phyloP scores from a whole-genome alignment of 306 rosid species.

The Lagenaria siceraria region DNA sequence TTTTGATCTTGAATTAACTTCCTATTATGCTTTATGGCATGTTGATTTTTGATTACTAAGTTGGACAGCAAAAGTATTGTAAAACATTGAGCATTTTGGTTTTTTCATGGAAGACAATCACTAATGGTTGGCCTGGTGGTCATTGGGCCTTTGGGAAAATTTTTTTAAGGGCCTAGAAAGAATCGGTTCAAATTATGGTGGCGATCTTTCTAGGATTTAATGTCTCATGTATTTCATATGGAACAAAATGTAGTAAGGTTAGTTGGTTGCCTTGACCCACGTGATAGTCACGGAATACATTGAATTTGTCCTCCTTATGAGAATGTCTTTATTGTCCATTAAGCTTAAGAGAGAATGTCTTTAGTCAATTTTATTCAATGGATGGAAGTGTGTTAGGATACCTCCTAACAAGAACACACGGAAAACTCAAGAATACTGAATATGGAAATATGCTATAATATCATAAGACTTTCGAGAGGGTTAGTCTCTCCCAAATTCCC shows the following conservation, averaged over 20 bases:
- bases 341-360: neutral
- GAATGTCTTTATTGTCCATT: neutral
- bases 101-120: neutral
- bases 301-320: neutral
- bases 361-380: too few species aligned
- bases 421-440: too few species aligned
- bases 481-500: too few species aligned
- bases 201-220: too few species aligned
- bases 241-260: neutral
- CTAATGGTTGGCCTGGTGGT: neutral
- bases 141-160: too few species aligned
- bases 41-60: neutral
- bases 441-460: too few species aligned
- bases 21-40: neutral
- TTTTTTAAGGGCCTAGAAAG: neutral
- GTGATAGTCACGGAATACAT: neutral
- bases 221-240: too few species aligned
- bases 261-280: neutral
- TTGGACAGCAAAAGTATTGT: neutral
- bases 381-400: neutral
- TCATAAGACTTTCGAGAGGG: too few species aligned
- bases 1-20: neutral
- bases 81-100: neutral
- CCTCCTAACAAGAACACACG: too few species aligned
- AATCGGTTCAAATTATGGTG: too few species aligned